phyloP scores from a whole-genome alignment of 225 moss, liverwort and hornwort species.

The Polytrichum commune region DNA sequence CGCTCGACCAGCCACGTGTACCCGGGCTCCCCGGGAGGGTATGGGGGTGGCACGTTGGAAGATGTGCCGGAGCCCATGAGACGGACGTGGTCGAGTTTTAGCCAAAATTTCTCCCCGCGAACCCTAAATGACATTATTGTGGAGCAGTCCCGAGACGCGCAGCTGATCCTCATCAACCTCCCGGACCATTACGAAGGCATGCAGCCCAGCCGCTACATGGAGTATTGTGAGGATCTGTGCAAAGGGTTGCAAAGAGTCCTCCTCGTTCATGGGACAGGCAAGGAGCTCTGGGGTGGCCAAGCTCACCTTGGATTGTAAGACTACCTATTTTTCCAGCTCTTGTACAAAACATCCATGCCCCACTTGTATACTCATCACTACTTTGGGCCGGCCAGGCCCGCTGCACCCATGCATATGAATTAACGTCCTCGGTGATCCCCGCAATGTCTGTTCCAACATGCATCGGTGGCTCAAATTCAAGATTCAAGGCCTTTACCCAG shows the following conservation, averaged over 20 bases:
- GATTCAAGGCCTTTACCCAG: too few species aligned
- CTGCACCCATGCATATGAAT: too few species aligned
- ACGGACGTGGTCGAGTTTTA: conserved; percentile 91
- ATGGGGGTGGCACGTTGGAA: conserved; percentile 22
- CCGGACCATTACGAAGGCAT: conserved; percentile 94
- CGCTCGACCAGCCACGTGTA: too few species aligned
- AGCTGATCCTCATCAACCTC: conserved; percentile 75
- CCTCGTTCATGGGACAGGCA: conserved; percentile 81
- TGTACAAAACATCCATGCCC: too few species aligned
- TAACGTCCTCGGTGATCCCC: too few species aligned
- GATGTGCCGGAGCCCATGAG: conserved; percentile 59
- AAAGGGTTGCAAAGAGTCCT: conserved; percentile 67
- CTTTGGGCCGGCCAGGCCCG: too few species aligned
- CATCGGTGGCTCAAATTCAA: too few species aligned
- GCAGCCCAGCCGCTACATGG: conserved; percentile 70
- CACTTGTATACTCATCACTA: too few species aligned
- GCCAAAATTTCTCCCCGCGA: conserved; percentile 75
- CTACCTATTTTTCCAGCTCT: background rate
- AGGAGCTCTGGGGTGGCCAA: conserved; percentile 78
- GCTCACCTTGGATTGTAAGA: conserved; percentile 47
- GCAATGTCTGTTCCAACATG: too few species aligned
- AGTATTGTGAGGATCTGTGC: conserved; percentile 83
- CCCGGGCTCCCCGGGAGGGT: conserved; percentile 72
- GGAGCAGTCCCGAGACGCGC: conserved; percentile 70
- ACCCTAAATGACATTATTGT: conserved; percentile 78